Evolutionary conservation across 169 alveolate species (phyloP).

Genomic region (Haemoproteus tartakovskyi): DNA sequence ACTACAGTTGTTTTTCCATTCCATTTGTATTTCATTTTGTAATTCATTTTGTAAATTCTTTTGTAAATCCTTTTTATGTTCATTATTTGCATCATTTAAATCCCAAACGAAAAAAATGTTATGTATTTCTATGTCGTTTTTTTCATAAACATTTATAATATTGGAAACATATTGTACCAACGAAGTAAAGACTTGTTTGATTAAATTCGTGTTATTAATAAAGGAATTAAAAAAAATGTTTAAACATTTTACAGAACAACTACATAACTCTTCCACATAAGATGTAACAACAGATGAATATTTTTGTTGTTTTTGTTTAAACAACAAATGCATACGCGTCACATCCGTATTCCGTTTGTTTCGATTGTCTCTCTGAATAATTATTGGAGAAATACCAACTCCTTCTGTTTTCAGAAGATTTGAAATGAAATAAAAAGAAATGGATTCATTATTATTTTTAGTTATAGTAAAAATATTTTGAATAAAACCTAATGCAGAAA

Average conservation of each 20-base stretch:
- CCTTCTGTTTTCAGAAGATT: constrained; percentile 21
- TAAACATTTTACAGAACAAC: constrained; percentile 33
- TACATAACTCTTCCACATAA: constrained; percentile 19
- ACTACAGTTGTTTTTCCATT: no score
- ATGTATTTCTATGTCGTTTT: constrained; percentile 6
- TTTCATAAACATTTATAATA: constrained; percentile 15
- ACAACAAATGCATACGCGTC: no score
- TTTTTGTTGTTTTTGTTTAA: no score
- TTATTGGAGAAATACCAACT: constrained; percentile 19
- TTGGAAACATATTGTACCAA: constrained; percentile 17
- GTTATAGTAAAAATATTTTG: constrained; percentile 32
- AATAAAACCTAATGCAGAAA: constrained; percentile 34
- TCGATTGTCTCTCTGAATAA: background rate
- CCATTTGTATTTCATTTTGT: no score
- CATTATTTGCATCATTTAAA: background rate
- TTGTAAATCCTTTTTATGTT: background rate
- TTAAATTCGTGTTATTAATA: background rate
- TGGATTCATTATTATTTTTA: constrained; percentile 23
- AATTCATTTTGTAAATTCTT: constrained; percentile 1
- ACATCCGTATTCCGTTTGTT: no score
- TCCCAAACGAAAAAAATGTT: constrained; percentile 7
- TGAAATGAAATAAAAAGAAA: constrained; percentile 24
- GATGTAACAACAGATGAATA: constrained; percentile 15
- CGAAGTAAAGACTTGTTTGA: constrained; percentile 12
- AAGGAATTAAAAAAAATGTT: constrained; percentile 18